Conservation (phyloP, 176 grass and related monocot genomes). For the Triticum aestivum region DNA sequence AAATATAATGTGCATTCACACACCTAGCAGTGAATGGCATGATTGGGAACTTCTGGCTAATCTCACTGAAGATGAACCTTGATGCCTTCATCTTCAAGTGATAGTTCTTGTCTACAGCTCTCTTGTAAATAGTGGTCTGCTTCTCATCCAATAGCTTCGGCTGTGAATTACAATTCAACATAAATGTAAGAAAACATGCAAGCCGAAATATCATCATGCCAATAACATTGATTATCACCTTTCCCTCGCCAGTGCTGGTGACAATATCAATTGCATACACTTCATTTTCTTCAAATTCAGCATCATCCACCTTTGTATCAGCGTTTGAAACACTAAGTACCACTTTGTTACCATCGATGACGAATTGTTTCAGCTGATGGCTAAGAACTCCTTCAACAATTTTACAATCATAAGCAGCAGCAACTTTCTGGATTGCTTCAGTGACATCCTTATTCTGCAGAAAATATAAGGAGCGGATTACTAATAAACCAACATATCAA, state of each 20-base stretch:
- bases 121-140: conserved; percentile 99
- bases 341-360: conserved; percentile 96
- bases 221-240: conserved; percentile 45
- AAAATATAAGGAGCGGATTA: background rate
- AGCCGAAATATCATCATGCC: background rate
- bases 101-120: conserved; percentile 96
- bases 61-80: conserved; percentile 98
- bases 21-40: conserved; percentile 98
- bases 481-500: background rate
- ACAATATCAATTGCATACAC: conserved; percentile 98
- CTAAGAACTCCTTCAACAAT: conserved; percentile 98
- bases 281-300: conserved; percentile 99
- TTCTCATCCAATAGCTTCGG: conserved; percentile 96
- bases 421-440: conserved; percentile 98
- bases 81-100: conserved; percentile 99
- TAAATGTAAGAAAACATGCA: background rate
- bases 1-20: background rate
- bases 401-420: conserved; percentile 93
- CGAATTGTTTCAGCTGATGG: conserved; percentile 98
- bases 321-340: conserved; percentile 81
- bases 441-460: conserved; percentile 96
- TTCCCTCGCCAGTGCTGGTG: conserved; percentile 92
- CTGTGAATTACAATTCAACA: conserved; percentile 26
- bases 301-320: conserved; percentile 96
- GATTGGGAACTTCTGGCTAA: conserved; percentile 96